These are phyloP conservation scores for Blastomyces parvus DNA, from an alignment of 2,329 filamentous ascomycete genomes.

Conservation along the genomic window DNA sequence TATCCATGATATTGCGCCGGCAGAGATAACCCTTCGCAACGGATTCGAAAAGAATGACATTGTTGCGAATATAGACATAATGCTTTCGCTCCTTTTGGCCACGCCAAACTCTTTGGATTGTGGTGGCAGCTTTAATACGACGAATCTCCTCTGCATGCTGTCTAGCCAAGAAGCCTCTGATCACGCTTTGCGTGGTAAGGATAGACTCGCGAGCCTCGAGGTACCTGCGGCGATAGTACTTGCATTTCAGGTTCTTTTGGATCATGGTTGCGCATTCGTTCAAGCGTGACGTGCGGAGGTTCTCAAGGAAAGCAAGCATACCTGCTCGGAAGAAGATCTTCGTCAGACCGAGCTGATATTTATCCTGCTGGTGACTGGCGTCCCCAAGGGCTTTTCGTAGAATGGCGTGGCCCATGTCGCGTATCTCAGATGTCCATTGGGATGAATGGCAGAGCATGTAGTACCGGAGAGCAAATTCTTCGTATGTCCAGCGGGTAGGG, in stretches of 20 bases:
- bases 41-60: slow-evolving; percentile 81
- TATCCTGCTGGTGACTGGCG: slow-evolving; percentile 66
- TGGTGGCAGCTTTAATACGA: slow-evolving; percentile 76
- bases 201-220: slow-evolving; percentile 77
- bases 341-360: slow-evolving; percentile 93
- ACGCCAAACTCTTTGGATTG: slow-evolving; percentile 91
- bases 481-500: slow-evolving; percentile 95
- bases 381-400: slow-evolving; percentile 77
- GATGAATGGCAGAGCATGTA: slow-evolving; percentile 92
- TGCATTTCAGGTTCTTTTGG: slow-evolving; percentile 92
- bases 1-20: slow-evolving; percentile 87
- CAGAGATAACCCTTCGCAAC: slow-evolving; percentile 84
- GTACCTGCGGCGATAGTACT: slow-evolving; percentile 89
- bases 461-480: slow-evolving; percentile 94
- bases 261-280: slow-evolving; percentile 96
- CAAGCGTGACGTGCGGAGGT: slow-evolving; percentile 76
- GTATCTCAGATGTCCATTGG: slow-evolving; percentile 88
- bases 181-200: slow-evolving; percentile 66
- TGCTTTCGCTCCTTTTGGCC: slow-evolving; percentile 79
- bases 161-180: slow-evolving; percentile 68
- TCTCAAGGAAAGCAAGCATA: slow-evolving; percentile 97
- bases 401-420: slow-evolving; percentile 88
- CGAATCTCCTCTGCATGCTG: slow-evolving; percentile 70
- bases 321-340: slow-evolving; percentile 99
- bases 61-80: slow-evolving; percentile 68